These are phyloP conservation scores for Yamadazyma pseudoaaseri DNA, from an alignment of 1,139 yeast genomes.

Conservation along the genomic window DNA sequence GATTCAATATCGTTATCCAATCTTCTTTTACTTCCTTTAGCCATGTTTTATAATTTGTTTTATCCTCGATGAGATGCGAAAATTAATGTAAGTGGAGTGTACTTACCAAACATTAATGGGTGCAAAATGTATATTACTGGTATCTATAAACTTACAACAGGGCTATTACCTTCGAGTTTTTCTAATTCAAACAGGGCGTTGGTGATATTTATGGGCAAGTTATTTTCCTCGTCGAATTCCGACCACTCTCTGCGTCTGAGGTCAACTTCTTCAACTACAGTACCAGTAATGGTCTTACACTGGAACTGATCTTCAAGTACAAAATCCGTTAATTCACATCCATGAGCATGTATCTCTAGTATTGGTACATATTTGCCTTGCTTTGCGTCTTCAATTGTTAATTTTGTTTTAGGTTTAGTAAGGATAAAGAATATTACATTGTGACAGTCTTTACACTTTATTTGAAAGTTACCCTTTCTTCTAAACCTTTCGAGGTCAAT, in stretches of 20 bases:
- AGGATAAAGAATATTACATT: constrained; percentile 11
- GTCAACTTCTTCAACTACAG: constrained; percentile 59
- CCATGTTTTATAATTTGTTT: constrained; percentile 7
- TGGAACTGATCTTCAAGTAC: constrained; percentile 64
- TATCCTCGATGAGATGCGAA: constrained; percentile 6
- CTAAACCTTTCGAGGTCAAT: constrained; percentile 45
- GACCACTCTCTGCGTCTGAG: constrained; percentile 81
- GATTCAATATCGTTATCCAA: constrained; percentile 4
- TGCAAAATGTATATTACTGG: not conserved
- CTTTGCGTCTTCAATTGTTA: constrained; percentile 18
- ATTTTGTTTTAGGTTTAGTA: constrained; percentile 19
- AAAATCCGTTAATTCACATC: constrained; percentile 66
- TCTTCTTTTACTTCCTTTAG: constrained; percentile 10
- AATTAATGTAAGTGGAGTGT: not conserved
- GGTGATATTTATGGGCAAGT: constrained; percentile 72
- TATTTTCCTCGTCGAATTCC: constrained; percentile 81
- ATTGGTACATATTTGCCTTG: constrained; percentile 27
- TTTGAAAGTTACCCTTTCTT: constrained; percentile 80
- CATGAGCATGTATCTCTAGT: constrained; percentile 76
- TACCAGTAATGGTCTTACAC: constrained; percentile 48
- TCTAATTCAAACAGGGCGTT: constrained; percentile 53
- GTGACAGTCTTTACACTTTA: constrained; percentile 66
- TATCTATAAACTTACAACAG: constrained; percentile 1
- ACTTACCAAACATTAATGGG: not conserved
- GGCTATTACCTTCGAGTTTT: constrained; percentile 1